Base-by-base conservation (phyloP, 2,329 filamentous ascomycete species). In the Monilinia fructigena region DNA sequence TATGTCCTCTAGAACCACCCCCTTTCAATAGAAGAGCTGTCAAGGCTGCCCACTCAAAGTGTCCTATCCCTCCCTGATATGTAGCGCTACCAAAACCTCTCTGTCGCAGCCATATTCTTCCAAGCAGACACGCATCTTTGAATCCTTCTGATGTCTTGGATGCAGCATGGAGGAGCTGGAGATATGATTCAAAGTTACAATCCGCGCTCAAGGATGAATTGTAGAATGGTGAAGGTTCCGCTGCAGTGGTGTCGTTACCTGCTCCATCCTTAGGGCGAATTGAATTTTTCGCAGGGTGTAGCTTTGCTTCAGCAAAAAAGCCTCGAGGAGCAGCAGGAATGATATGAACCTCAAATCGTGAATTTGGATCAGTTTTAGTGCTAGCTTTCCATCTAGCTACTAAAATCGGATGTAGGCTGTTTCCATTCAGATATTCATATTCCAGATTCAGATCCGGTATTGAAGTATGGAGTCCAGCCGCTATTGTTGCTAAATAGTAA, bases 1-100 rank as follows among this genome's bases (percentile, higher is more conserved):
- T 84, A 70, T 87, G 85, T 2, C 90, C 90, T 68, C 88, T 89
- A 8, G 86, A 84, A 8, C 88, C 89, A 35, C 91, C 91, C n/a
- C 86, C 86, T 76, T 92, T 88, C 53, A 98, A 82, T 2, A 98
- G 80, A 18, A 97, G 81, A 42, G 93, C 91, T 75, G 93, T 85
- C 59, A 95, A 80, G n/a, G 86, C 80, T 0, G 90, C 85, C 92
- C 92, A 98, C 76, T 99, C 95, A 70, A 97, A 96, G 71, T 92
- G 87, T 3, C 95, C 95, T 76, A 99, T 97, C 0, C 95, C 95
- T 55, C 95, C 94, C 54, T 83, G 80, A 2, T 86, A 82, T n/a
- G 93, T 78, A 28, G 83, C 80, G 55, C 90, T 85, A 20, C 84
- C 84, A 71, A 97, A 91, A 0, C 93, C 93, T 65, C 94, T 86